Base-by-base conservation (phyloP, 805 yeast genomes). In the Candida qinlingensis region DNA sequence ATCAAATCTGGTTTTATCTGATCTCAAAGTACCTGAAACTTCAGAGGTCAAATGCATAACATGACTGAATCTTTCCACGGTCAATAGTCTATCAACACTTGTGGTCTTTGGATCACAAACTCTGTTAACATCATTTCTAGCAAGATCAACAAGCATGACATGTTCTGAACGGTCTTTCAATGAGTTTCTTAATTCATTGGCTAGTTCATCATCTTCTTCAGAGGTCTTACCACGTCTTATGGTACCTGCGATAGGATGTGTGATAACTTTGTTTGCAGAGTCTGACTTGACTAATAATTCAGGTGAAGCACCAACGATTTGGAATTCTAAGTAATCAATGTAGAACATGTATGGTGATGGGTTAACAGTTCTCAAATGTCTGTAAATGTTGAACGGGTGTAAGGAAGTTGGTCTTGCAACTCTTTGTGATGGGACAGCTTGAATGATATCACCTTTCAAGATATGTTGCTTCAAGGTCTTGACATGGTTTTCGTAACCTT, bases 231-330 rank as follows among this genome's bases (percentile, higher is more conserved):
- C 99, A 62, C 99, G 81, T 57, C 73, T 79, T 50, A 94, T 85
- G 3, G 99, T 94, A 45, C 99, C 99, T 1, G 99, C 99, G 63
- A 94, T 94, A 25, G 99, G 99, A 66, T 94, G 98, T 3, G 97
- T 94, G 45, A 92, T 76, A 19, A 94, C 80, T 58, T 87, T 81
- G 53, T 85, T 81, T 35, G 83, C 74, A 27, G 56, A 52, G 56
- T 90, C 97, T 6, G 89, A 73, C 66, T 89, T 87, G 47, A 92
- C 97, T 49, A 94, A 73, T 48, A 92, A 70, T 66, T 94, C 99
- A 2, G 99, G 99, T 10, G 97, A 89, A 0, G 99, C 99, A 42
- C 99, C 99, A 48, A 94, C 92, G 42, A 94, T 78, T 66, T 91
- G 97, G 73, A 92, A 94, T 57, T 89, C 97, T 50, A 87, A 65